Conservation (phyloP, 2,329 filamentous ascomycete species). For the Xenosphaeropsis pyriputrescens region DNA sequence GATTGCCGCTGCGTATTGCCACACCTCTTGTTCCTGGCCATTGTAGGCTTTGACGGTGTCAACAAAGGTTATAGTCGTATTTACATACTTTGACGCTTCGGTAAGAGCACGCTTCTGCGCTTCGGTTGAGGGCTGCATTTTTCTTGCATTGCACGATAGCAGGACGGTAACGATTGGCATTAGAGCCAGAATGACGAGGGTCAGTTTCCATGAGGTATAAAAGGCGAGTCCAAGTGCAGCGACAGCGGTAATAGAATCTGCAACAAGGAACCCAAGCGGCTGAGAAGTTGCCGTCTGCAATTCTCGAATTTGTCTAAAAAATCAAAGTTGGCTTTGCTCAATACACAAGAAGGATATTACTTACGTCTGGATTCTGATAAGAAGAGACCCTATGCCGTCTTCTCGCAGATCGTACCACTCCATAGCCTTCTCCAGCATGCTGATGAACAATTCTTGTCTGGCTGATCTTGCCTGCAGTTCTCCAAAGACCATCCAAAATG, state of each 20-base stretch:
- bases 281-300: conserved; percentile 70
- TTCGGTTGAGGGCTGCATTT: conserved; percentile 50
- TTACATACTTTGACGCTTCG: conserved; percentile 55
- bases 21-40: conserved; percentile 53
- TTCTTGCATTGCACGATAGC: conserved; percentile 42
- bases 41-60: conserved; percentile 82
- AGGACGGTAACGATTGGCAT: conserved; percentile 51
- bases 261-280: conserved; percentile 56
- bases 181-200: conserved; percentile 61
- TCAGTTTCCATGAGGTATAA: conserved; percentile 71
- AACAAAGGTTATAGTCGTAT: conserved; percentile 57
- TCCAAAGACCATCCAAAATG: conserved; percentile 62
- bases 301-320: conserved; percentile 59
- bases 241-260: conserved; percentile 47
- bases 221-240: conserved; percentile 60
- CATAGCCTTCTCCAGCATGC: conserved; percentile 58
- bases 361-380: conserved; percentile 62
- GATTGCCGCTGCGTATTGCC: conserved; percentile 46
- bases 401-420: conserved; percentile 67
- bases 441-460: conserved; percentile 48
- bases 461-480: conserved; percentile 62
- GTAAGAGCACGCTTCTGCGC: conserved; percentile 54
- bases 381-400: conserved; percentile 57
- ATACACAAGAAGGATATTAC: conserved; percentile 13
- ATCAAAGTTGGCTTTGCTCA: background rate